A percentile compares a stretch with the other conserved stretches of the same genome.
phyloP scores from a whole-genome alignment of 1,284 basidiomycete species.

The Leccinum solheimii region DNA sequence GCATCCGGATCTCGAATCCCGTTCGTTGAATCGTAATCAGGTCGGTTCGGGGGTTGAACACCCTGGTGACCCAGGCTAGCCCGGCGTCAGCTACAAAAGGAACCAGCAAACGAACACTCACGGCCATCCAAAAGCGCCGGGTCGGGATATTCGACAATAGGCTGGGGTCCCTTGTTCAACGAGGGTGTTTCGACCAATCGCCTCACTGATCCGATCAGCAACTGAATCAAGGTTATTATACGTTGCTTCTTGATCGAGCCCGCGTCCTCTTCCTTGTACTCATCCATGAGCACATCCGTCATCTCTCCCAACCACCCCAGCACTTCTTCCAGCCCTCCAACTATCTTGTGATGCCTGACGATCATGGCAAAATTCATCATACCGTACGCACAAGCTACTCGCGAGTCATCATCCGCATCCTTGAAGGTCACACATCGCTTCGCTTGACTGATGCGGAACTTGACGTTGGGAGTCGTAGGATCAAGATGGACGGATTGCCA shows the following conservation, averaged over 20 bases:
- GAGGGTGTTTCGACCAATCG: slow-evolving; percentile 58
- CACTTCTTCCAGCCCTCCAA: slow-evolving; percentile 50
- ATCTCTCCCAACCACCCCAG: slow-evolving; percentile 72
- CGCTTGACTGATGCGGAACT: slow-evolving; percentile 59
- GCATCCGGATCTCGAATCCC: slow-evolving; percentile 30
- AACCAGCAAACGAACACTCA: slow-evolving; percentile 38
- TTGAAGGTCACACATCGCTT: slow-evolving; percentile 70
- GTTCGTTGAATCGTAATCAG: slow-evolving; percentile 36
- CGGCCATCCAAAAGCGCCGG: slow-evolving; percentile 59
- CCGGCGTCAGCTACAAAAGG: slow-evolving; percentile 11
- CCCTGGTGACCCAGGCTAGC: slow-evolving; percentile 61
- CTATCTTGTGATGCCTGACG: slow-evolving; percentile 58
- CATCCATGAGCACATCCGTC: slow-evolving; percentile 56
- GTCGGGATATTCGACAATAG: slow-evolving; percentile 59
- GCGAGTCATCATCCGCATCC: slow-evolving; percentile 67
- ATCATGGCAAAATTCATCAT: slow-evolving; percentile 76
- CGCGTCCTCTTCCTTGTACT: slow-evolving; percentile 43
- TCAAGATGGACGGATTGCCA: slow-evolving; percentile 78
- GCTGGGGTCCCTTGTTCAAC: slow-evolving; percentile 35
- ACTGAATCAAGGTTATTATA: slow-evolving; percentile 42
- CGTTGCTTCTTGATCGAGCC: slow-evolving; percentile 13
- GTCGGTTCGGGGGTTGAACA: slow-evolving; percentile 52
- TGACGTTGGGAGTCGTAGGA: slow-evolving; percentile 50
- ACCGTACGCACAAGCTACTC: slow-evolving; percentile 75
- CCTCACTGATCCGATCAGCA: slow-evolving; percentile 63